Percentiles rank a stretch among this genome's conserved stretches.
These are phyloP conservation scores for Kwoniella dendrophila DNA, from an alignment of 768 basidiomycete genomes.

Conservation along the genomic window DNA sequence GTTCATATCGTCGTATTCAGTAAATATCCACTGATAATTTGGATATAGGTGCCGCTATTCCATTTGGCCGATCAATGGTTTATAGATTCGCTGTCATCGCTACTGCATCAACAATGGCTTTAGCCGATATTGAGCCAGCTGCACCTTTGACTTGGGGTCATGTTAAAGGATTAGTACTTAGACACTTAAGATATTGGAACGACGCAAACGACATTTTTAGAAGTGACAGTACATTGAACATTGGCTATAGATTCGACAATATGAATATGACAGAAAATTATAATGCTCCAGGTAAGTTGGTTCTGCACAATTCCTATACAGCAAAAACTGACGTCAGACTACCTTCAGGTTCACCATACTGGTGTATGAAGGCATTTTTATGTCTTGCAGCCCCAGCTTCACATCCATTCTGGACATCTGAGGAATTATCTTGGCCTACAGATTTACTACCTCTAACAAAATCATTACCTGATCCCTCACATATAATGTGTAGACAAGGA, in stretches of 20 bases:
- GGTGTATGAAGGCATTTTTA: conserved; percentile 78
- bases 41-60: conserved; percentile 67
- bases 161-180: conserved; percentile 71
- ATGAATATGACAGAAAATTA: conserved; percentile 76
- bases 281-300: conserved; percentile 59
- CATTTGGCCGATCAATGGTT: conserved; percentile 74
- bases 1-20: conserved; percentile 13
- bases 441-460: conserved; percentile 61
- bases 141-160: conserved; percentile 71
- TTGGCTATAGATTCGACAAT: conserved; percentile 71
- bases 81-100: conserved; percentile 80
- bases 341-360: conserved; percentile 69
- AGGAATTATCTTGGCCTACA: conserved; percentile 69
- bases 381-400: conserved; percentile 66
- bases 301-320: background rate
- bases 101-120: conserved; percentile 74
- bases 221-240: conserved; percentile 70
- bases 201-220: conserved; percentile 62
- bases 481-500: conserved; percentile 64
- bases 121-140: conserved; percentile 70
- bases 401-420: conserved; percentile 72
- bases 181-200: conserved; percentile 73
- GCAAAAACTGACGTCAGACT: conserved; percentile 1
- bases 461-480: conserved; percentile 66
- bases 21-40: background rate